These are phyloP conservation scores for Boeremia lycopersici DNA, from an alignment of 2,329 filamentous ascomycete genomes.

Conservation along the genomic window DNA sequence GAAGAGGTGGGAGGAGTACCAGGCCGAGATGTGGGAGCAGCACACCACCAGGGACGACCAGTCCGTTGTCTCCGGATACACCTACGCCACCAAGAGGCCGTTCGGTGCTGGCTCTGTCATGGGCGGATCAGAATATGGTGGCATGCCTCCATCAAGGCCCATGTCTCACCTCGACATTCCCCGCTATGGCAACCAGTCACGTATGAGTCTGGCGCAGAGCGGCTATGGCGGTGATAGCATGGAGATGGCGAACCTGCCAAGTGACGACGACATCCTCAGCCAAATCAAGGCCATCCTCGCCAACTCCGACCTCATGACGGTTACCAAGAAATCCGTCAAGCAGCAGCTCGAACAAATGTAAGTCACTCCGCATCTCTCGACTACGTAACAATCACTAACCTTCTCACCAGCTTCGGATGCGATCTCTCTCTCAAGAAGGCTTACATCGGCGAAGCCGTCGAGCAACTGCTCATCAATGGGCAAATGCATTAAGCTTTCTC, in stretches of 20 bases:
- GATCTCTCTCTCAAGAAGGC: constrained; percentile 84
- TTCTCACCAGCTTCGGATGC: constrained; percentile 69
- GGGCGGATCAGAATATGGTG: constrained; percentile 67
- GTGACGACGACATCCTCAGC: constrained; percentile 85
- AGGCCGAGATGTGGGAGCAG: constrained; percentile 95
- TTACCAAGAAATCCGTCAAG: constrained; percentile 99
- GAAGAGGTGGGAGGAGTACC: constrained; percentile 99
- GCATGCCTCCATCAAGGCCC: constrained; percentile 57
- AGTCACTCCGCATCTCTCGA: constrained; percentile 11
- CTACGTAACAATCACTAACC: constrained; percentile 22
- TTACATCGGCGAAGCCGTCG: constrained; percentile 69
- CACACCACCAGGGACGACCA: constrained; percentile 82
- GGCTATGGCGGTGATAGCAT: constrained; percentile 56
- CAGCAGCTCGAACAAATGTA: constrained; percentile 81
- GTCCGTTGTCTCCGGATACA: constrained; percentile 91
- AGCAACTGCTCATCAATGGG: constrained; percentile 26
- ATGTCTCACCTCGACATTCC: constrained; percentile 66
- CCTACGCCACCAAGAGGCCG: constrained; percentile 83
- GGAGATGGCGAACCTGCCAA: constrained; percentile 80
- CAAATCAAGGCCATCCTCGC: constrained; percentile 94
- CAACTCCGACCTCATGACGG: constrained; percentile 93
- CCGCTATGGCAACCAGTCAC: constrained; percentile 51
- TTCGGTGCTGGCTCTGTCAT: constrained; percentile 53
- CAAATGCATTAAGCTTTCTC: constrained; percentile 11
- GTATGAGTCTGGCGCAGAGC: constrained; percentile 65